These are phyloP conservation scores for Barnettozyma hawaiiensis DNA, from an alignment of 1,139 yeast species.

Conservation along the genomic window DNA sequence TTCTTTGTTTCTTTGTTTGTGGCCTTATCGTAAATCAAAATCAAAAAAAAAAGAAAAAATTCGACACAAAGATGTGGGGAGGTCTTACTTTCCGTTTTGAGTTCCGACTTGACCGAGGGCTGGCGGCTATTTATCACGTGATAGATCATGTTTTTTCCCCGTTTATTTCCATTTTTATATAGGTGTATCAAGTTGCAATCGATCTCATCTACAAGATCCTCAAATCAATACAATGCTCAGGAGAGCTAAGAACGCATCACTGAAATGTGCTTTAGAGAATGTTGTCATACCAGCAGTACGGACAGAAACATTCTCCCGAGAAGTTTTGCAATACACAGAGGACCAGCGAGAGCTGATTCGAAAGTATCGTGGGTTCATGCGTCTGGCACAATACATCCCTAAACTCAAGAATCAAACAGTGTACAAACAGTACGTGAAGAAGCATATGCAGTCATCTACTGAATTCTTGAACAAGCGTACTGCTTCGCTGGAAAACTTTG, in stretches of 20 bases:
- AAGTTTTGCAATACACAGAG: not conserved
- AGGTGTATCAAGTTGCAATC: too few species aligned
- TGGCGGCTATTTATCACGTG: too few species aligned
- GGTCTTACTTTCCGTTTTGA: too few species aligned
- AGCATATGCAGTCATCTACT: not conserved
- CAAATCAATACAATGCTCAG: too few species aligned
- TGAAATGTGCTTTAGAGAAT: not conserved
- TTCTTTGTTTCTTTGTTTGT: too few species aligned
- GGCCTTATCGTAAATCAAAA: too few species aligned
- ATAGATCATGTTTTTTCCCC: too few species aligned
- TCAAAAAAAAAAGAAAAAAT: too few species aligned
- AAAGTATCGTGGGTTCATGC: conserved; percentile 5
- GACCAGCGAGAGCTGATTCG: not conserved
- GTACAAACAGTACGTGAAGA: conserved; percentile 5
- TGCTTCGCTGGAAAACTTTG: not conserved
- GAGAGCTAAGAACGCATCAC: not conserved
- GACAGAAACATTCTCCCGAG: not conserved
- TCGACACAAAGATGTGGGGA: too few species aligned
- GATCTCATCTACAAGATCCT: too few species aligned
- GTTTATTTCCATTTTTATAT: too few species aligned
- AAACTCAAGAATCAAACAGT: conserved; percentile 6
- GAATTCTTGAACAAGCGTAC: not conserved
- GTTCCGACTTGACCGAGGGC: too few species aligned
- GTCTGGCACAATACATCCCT: conserved; percentile 7
- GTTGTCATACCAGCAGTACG: not conserved